These are phyloP conservation scores for Talaromyces marneffei DNA, from an alignment of 2,329 filamentous ascomycete genomes.

Conservation along the genomic window DNA sequence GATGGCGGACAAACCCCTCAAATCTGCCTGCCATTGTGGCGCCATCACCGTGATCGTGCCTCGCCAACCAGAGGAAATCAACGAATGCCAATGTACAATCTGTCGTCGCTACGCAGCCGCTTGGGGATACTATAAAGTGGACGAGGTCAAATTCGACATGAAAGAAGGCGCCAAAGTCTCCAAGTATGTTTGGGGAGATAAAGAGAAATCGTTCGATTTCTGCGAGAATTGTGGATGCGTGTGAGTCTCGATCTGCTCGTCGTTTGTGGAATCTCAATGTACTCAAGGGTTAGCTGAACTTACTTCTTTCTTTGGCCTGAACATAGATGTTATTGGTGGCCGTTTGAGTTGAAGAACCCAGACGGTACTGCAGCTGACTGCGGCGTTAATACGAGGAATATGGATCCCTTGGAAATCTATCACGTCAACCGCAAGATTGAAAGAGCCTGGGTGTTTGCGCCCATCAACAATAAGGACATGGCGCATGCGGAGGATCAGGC, in stretches of 20 bases:
- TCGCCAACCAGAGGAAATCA: slow-evolving; percentile 7
- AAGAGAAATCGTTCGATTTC: slow-evolving; percentile 5
- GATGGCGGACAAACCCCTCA: slow-evolving; percentile 5
- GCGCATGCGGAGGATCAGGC: slow-evolving; percentile 10
- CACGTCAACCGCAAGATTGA: slow-evolving; percentile 7
- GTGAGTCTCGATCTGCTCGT: neutral
- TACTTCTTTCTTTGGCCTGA: neutral
- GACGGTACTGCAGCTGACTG: slow-evolving; percentile 3
- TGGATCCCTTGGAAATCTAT: slow-evolving; percentile 8
- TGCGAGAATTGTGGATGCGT: slow-evolving; percentile 9
- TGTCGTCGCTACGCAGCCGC: slow-evolving; percentile 11
- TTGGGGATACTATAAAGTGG: slow-evolving; percentile 11
- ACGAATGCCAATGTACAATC: slow-evolving; percentile 12
- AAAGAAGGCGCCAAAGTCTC: neutral
- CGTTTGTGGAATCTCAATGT: neutral
- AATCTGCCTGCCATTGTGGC: slow-evolving; percentile 11
- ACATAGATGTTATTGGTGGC: slow-evolving; percentile 9
- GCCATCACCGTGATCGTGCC: slow-evolving; percentile 6
- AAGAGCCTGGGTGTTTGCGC: neutral
- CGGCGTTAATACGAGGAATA: slow-evolving; percentile 11
- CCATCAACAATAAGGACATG: slow-evolving; percentile 5
- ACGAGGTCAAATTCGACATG: slow-evolving; percentile 4
- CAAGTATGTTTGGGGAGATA: slow-evolving; percentile 11
- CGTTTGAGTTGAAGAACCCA: slow-evolving; percentile 5
- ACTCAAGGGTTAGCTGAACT: neutral